Base-by-base conservation (phyloP, 495 filamentous ascomycete species). In the Parmelia sp. region DNA sequence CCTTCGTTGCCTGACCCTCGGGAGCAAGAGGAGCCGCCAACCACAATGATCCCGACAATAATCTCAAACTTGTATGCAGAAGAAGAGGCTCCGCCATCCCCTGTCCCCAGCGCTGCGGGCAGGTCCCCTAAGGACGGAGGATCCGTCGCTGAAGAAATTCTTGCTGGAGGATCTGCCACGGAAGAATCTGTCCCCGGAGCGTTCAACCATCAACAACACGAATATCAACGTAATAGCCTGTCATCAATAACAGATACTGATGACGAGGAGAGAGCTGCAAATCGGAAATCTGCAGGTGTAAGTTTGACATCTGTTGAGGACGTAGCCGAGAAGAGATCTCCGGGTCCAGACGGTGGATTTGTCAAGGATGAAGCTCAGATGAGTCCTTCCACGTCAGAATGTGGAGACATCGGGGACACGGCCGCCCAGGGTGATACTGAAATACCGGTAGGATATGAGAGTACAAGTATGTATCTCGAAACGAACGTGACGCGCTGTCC, bases 61-160 rank as follows among this genome's bases (percentile, higher is more conserved):
- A 31, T 31, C 12, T 31, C 49, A 17, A 31, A 31, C 1, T 63
- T 51, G 56, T 2, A 44, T 42, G 19, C 61, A 39, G 21, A 44
- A 44, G 61, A 36, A 35, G 39, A 55, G 27, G 11, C 17, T 57
- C 47, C 61, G 27, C 19, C 17, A 21, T 63, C 61, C 12, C 61
- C 61, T 33, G 17, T 44, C 11, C 37, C 39, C 27, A 42, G 51
- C 21, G 35, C 49, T 44, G 19, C 49, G 40, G 37, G 36, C 51
- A 31, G 57, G 6, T 9, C 57, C 37, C 57, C 37, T 35, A 40
- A 11, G 19, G 40, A 17, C 21, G 37, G 40, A 59, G 57, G 29
- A 40, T 42, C 27, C 31, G 57, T 39, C 57, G 40, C 35, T 11
- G 9, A 11, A 29, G n/a, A n/a, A n/a, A n/a, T n/a, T n/a, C n/a